Evolutionary conservation across 2,329 filamentous ascomycete genomes (phyloP), one percentile per base, ranked within the genome.

Genomic region (Cordyceps tenuipes): DNA sequence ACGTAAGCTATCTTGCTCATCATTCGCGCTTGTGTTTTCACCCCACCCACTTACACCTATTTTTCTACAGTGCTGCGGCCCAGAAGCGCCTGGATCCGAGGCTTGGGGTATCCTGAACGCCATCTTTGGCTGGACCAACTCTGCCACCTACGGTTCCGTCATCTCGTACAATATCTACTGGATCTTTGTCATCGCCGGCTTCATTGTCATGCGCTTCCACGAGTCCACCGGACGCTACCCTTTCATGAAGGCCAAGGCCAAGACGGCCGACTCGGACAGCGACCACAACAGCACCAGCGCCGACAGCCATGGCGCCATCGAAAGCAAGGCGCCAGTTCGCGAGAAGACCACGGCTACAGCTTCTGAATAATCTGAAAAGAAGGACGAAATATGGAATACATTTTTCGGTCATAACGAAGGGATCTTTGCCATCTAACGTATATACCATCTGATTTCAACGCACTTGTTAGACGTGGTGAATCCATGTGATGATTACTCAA

Each of bases 91-190:
- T 63, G 87, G 88, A 31, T 87, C 87, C 52, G 85, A 87, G 43
- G 89, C 88, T 49, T 96, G 90, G 91, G 90, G 89, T 59, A 85
- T 96, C 65, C 91, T 96, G 79, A 93, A 95, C 67, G 85, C 89
- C 61, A 79, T 96, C 57, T 79, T 96, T 12, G 91, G 91, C 61
- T 96, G 91, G 91, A 83, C 85, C 63, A 96, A 96, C 76, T 90
- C 88, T 13, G 91, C 89, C 5, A 95, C 91, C 1, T 91, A 93
- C 67, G 90, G 91, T 56, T 92, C 89, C 1, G 88, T 96, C 64
- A 85, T 96, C 63, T 86, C 88, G 1, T 96, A 96, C 76, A 95
- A 94, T 70, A 61, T 93, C 17, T 96, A 96, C 76, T 96, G 91
- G 91, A 74, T 94, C 55, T 78, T 77, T 9, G 82, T 94, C 64